Evolutionary conservation across 2,329 filamentous ascomycete genomes (phyloP), one percentile per base, ranked within the genome.

Genomic region (Ceratocystis cubensis): DNA sequence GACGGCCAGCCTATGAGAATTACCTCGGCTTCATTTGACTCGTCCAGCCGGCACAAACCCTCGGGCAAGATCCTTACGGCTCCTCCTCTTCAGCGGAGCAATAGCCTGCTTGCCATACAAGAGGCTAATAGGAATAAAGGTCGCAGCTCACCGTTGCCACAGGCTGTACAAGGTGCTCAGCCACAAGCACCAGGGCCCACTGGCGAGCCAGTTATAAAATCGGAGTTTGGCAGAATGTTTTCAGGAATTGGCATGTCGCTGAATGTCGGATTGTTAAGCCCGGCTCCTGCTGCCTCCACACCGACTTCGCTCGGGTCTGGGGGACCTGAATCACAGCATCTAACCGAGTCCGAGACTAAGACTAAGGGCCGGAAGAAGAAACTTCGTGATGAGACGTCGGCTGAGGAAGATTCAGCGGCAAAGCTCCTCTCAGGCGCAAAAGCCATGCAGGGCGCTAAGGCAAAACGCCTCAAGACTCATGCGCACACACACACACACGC

Each of bases 171-270:
- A 73, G 93, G 93, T 25, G 92, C 89, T 1, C 92, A 96, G 74
- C 85, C 87, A 17, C 88, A 91, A 71, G 83, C 88, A 48, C 82
- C 88, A 65, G 89, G 88, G 2, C 89, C 91, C 5, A 84, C 86
- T 15, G 88, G 87, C 17, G 91, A 96, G 74, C 88, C 91, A 10
- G 88, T 88, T 56, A 96, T 96, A 73, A 96, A 96, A 79, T 95
- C 87, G 73, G 93, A 96, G 74, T 92, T 96, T 74, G 92, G 92
- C 33, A 87, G 91, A 69, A 96, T 96, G 81, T 96, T 96, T 76
- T 91, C 90, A 20, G 93, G 93, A n/a, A 91, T 97, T 70, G 92
- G 80, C 68, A 83, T 79, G 70, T 83, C 79, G 69, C 79, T 82
- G 41, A 79, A 75, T 50, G 78, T 82, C 67, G 78, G 78, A 28